Evolutionary conservation across 2,329 filamentous ascomycete species (phyloP).

Genomic region (Geosmithia flava): DNA sequence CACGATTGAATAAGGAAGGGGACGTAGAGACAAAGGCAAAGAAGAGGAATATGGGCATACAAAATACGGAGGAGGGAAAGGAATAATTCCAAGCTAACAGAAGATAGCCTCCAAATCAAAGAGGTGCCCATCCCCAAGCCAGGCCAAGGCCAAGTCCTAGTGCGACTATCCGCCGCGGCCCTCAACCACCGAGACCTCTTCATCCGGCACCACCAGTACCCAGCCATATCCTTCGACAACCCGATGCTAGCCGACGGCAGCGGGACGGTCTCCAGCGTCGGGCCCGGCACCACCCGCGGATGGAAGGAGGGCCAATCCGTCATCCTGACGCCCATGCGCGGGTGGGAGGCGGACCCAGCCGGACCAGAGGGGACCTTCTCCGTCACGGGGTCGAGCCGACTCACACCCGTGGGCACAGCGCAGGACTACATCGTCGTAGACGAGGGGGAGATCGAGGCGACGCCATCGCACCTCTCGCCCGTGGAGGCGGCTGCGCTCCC

Average conservation of each 20-base stretch:
- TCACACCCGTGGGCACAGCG: constrained; percentile 52
- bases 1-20: too few species aligned
- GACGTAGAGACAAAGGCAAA: too few species aligned
- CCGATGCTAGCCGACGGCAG: constrained; percentile 76
- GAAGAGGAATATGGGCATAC: too few species aligned
- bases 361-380: constrained; percentile 57
- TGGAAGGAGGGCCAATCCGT: constrained; percentile 51
- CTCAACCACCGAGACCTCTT: constrained; percentile 96
- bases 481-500: constrained; percentile 76
- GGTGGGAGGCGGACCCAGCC: constrained; percentile 60
- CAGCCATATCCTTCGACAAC: constrained; percentile 64
- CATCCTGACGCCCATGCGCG: constrained; percentile 63
- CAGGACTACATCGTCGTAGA: constrained; percentile 62
- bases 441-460: constrained; percentile 61
- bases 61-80: neutral
- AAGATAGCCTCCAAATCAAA: constrained; percentile 43
- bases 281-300: constrained; percentile 27
- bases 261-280: constrained; percentile 57
- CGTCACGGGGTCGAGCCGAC: constrained; percentile 58
- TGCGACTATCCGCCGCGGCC: constrained; percentile 66
- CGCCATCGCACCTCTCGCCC: constrained; percentile 58
- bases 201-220: constrained; percentile 85
- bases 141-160: constrained; percentile 54
- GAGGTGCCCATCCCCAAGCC: constrained; percentile 51
- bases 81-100: neutral